Base-by-base conservation (phyloP, 2,329 filamentous ascomycete species). In the Aspergillus phoenicis region DNA sequence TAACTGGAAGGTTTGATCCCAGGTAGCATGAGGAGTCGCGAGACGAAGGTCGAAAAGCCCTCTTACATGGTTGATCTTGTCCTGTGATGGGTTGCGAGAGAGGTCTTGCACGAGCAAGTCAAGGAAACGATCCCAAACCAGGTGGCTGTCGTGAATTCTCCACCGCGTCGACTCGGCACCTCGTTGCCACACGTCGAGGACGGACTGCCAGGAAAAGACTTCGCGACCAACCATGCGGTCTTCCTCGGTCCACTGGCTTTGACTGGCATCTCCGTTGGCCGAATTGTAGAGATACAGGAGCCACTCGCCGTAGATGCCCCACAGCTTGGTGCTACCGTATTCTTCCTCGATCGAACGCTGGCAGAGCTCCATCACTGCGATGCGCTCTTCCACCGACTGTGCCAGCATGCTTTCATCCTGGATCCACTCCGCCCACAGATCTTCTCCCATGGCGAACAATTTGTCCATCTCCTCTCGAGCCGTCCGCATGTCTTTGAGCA, bases 301-400 rank as follows among this genome's bases (percentile, higher is more conserved):
- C 80, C 85, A 89, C 62, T 88, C 84, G 22, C 83, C 85, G 66
- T 87, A 89, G 8, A 84, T 79, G n/a, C 78, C 75, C 87, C 87
- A 89, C 6, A 89, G 73, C 60, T 82, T 84, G 10, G 83, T 82
- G 62, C 86, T 88, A 54, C 82, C 83, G 48, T 84, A 84, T 69
- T 89, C 87, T 61, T 89, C 86, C 39, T 82, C 78, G 2, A 87
- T 83, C 3, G 86, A 86, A 63, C 83, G 82, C 63, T 83, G 80
- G 67, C 83, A 88, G 13, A 87, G 76, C 64, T 88, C 85, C 67
- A 87, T 83, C 8, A 89, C 81, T 3, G 77, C 78, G 61, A 86
- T 81, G 39, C 85, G 82, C 67, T 88, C 85, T 22, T 87, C 83
- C 6, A 82, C 76, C 17, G 81, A 80, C 20, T 76, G 78, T 26